Conservation (phyloP, 169 alveolate species). For the Cyclospora cayetanensis region DNA sequence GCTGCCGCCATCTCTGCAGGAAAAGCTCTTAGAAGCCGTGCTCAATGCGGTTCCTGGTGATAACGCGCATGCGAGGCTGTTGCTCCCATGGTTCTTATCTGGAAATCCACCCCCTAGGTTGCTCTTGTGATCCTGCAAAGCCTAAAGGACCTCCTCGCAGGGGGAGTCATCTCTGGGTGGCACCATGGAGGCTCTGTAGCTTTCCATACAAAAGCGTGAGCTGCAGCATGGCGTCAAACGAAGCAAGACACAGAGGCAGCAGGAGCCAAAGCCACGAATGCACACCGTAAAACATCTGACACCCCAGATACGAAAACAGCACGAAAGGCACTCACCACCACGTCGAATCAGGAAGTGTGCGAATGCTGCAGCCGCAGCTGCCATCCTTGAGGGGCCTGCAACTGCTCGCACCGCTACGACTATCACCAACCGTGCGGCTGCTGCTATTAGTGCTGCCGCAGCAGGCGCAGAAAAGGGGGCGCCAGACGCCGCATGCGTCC, state of each 20-base stretch:
- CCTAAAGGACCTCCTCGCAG: no score
- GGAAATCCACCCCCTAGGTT: no score
- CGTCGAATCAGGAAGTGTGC: background rate
- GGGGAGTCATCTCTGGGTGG: no score
- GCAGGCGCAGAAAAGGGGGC: background rate
- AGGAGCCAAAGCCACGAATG: background rate
- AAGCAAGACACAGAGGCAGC: background rate
- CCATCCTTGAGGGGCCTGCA: background rate
- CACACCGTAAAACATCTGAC: background rate
- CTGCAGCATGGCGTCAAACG: background rate
- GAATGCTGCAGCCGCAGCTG: background rate
- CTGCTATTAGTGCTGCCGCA: constrained; percentile 3
- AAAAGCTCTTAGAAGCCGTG: no score
- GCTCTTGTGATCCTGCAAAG: no score
- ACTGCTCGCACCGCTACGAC: background rate
- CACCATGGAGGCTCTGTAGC: background rate
- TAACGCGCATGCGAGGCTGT: no score
- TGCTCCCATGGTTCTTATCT: no score
- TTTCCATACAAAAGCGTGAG: background rate
- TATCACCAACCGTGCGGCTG: background rate
- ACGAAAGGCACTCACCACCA: constrained; percentile 11
- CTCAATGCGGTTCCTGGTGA: no score
- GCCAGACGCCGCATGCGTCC: background rate
- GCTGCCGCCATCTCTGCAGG: no score
- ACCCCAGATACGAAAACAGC: background rate